Evolutionary conservation across 805 yeast genomes (phyloP).

Genomic region (Schwanniomyces occidentalis): DNA sequence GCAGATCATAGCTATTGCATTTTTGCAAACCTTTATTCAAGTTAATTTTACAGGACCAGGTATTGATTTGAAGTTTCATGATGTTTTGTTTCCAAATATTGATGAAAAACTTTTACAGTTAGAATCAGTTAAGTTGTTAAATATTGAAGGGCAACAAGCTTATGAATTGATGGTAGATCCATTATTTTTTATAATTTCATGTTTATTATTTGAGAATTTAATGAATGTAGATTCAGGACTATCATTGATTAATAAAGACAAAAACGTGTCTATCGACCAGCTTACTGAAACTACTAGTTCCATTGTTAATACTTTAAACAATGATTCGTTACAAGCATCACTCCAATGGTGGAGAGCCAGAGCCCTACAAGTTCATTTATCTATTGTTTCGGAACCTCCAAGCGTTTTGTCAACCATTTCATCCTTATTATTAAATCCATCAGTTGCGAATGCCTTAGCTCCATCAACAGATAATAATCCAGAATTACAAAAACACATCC

Average conservation of each 20-base stretch:
- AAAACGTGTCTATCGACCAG: constrained; percentile 25
- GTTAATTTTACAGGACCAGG: constrained; percentile 84
- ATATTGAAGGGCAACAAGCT: constrained; percentile 68
- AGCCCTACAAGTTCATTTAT: constrained; percentile 61
- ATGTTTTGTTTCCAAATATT: constrained; percentile 27
- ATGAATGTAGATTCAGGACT: constrained; percentile 37
- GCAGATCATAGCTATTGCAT: constrained; percentile 53
- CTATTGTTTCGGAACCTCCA: constrained; percentile 64
- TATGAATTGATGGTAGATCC: constrained; percentile 52
- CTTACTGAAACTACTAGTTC: constrained; percentile 15
- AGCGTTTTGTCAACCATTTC: constrained; percentile 47
- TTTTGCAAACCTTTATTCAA: constrained; percentile 70
- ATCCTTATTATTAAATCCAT: constrained; percentile 37
- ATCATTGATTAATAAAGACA: constrained; percentile 40
- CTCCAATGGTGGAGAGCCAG: constrained; percentile 77
- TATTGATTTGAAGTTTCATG: constrained; percentile 36
- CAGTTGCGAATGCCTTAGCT: constrained; percentile 27
- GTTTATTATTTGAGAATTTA: constrained; percentile 37
- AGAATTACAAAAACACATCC: constrained; percentile 36
- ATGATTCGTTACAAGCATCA: constrained; percentile 45
- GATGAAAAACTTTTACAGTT: constrained; percentile 19
- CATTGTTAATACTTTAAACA: not conserved
- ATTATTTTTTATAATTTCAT: constrained; percentile 29
- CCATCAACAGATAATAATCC: constrained; percentile 31
- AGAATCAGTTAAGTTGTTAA: constrained; percentile 42